A percentile compares a stretch with the other conserved stretches of the same genome.
phyloP scores from a whole-genome alignment of 75 land plant species.

The Cupressus sempervirens region DNA sequence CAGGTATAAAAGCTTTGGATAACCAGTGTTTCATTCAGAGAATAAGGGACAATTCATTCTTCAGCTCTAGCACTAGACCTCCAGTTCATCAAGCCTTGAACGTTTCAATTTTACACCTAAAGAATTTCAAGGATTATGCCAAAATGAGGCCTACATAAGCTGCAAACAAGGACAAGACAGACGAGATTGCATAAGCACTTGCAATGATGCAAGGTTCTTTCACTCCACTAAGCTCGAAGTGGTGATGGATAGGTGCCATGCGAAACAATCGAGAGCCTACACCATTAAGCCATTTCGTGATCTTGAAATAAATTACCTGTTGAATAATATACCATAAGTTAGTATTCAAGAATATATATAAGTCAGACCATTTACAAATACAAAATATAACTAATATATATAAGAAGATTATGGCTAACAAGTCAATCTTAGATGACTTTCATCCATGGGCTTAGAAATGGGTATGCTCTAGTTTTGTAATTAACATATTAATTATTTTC shows the following conservation, averaged over 20 bases:
- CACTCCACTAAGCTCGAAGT: constrained; percentile 61
- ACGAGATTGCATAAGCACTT: constrained; percentile 58
- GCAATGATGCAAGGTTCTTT: constrained; percentile 73
- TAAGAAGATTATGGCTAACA: background rate
- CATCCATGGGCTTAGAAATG: background rate
- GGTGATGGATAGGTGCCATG: constrained; percentile 83
- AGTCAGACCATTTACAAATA: background rate
- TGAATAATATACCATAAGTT: background rate
- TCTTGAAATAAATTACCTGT: constrained; percentile 43
- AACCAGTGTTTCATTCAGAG: background rate
- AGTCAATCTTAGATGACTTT: background rate
- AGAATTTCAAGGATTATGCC: constrained; percentile 15
- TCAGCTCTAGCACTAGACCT: background rate
- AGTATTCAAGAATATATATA: background rate
- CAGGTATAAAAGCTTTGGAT: background rate
- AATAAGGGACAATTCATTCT: background rate
- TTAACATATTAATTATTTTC: background rate
- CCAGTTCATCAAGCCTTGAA: background rate
- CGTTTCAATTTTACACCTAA: background rate
- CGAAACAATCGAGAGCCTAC: constrained; percentile 43
- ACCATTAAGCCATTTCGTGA: constrained; percentile 45
- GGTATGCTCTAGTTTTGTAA: background rate
- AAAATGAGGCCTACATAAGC: constrained; percentile 74
- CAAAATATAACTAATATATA: background rate
- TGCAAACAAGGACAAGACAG: constrained; percentile 51